phyloP scores from a whole-genome alignment of 305 asterid genomes.

The Solanum hybrid region DNA sequence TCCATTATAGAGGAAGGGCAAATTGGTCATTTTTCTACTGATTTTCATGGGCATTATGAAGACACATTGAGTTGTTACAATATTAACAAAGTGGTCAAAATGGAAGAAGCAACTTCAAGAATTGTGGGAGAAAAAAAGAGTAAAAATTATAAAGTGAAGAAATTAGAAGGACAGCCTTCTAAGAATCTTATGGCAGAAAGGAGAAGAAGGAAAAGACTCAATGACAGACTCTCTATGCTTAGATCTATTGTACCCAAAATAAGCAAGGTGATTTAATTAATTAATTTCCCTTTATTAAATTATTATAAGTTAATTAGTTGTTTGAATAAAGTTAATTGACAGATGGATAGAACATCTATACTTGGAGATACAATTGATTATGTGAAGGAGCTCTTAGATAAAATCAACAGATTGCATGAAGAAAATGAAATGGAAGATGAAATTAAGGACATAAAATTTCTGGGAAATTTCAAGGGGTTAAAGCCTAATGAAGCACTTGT shows the following conservation, averaged over 20 bases:
- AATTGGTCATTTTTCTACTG: slow-evolving; percentile 14
- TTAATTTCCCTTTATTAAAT: not conserved
- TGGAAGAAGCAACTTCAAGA: slow-evolving; percentile 1
- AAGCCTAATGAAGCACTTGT: slow-evolving; percentile 39
- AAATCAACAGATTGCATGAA: slow-evolving; percentile 40
- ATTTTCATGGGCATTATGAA: not conserved
- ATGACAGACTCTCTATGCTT: slow-evolving; percentile 87
- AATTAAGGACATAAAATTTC: slow-evolving; percentile 10
- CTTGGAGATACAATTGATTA: slow-evolving; percentile 82
- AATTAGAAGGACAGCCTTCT: slow-evolving; percentile 58
- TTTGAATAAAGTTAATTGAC: not conserved
- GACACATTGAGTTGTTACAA: not conserved
- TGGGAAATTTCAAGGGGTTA: slow-evolving; percentile 28
- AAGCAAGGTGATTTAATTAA: slow-evolving; percentile 51
- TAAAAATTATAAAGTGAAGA: slow-evolving; percentile 33
- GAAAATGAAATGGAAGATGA: slow-evolving; percentile 20
- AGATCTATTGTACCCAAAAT: slow-evolving; percentile 84
- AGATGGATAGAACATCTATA: slow-evolving; percentile 92
- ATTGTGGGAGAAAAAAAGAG: slow-evolving; percentile 24
- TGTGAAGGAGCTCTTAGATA: slow-evolving; percentile 62
- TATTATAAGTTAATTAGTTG: not conserved
- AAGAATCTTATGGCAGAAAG: slow-evolving; percentile 91
- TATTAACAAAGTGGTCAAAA: slow-evolving; percentile 17
- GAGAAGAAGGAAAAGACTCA: slow-evolving; percentile 65
- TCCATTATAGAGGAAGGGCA: slow-evolving; percentile 8